These are phyloP conservation scores for Arthroderma uncinatum DNA, from an alignment of 2,329 filamentous ascomycete genomes.

Conservation along the genomic window DNA sequence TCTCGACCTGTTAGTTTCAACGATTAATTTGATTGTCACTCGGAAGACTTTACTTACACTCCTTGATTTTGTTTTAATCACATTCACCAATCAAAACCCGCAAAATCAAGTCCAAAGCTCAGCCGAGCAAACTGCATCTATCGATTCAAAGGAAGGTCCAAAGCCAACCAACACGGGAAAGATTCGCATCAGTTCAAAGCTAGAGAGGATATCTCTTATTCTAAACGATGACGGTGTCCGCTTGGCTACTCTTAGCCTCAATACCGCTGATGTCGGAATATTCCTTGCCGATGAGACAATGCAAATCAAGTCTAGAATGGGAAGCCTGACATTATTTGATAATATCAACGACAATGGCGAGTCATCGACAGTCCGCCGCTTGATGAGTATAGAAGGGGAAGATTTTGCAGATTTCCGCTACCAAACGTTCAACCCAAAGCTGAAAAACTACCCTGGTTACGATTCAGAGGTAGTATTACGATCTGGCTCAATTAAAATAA, in stretches of 20 bases:
- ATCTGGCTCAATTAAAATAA: conserved; percentile 90
- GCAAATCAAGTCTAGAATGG: conserved; percentile 75
- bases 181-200: conserved; percentile 82
- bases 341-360: conserved; percentile 87
- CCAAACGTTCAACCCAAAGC: conserved; percentile 75
- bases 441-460: conserved; percentile 78
- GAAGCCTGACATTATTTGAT: conserved; percentile 78
- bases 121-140: conserved; percentile 18
- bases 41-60: conserved; percentile 83
- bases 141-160: conserved; percentile 22
- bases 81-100: conserved; percentile 61
- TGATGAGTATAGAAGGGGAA: conserved; percentile 90
- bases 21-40: conserved; percentile 91
- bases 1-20: conserved; percentile 79
- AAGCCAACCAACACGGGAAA: conserved; percentile 48
- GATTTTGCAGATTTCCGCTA: conserved; percentile 96
- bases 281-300: conserved; percentile 79
- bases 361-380: conserved; percentile 67
- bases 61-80: conserved; percentile 85
- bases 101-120: conserved; percentile 28
- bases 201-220: conserved; percentile 88
- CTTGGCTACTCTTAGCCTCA: conserved; percentile 82
- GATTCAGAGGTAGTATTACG: conserved; percentile 84
- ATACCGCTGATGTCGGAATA: conserved; percentile 81
- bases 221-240: conserved; percentile 96